Evolutionary conservation across 2,329 filamentous ascomycete genomes (phyloP), one percentile per base, ranked within the genome.

Genomic region (Fusarium sp.): DNA sequence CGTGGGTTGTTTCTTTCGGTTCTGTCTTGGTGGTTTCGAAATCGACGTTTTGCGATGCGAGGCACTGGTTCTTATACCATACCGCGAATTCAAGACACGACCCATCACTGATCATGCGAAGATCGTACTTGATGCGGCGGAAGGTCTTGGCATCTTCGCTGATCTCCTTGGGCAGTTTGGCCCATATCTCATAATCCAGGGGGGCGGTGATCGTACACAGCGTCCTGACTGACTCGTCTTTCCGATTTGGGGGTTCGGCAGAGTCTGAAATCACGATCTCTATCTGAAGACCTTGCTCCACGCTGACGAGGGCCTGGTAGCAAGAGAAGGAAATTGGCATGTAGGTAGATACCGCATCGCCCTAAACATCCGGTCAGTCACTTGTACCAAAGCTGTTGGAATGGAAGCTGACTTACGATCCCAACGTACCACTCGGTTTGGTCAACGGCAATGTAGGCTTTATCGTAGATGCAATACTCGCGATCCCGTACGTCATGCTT

Each of bases 391-490:
- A n/a, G 30, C 1, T 38, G 8, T 7, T 27, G 10, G 16, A 11
- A 14, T 3, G 6, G 5, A 38, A 4, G 12, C 6, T 25, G 20
- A 59, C 68, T 24, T 57, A 77, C 75, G 34, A 71, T 67, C 16
- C 63, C 25, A 3, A 79, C 34, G 44, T 79, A 81, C 79, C 79
- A 81, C 1, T 59, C 11, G 8, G 75, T 74, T 43, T 81, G 79
- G 8, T 76, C 63, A 0, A 25, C 18, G 0, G 75, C 79, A 18
- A 61, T 52, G 15, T 66, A 79, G 46, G 0, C 49, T 6, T 0
- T 58, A 10, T 51, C 54, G 16, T 57, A 57, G 12, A n/a, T 68
- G 63, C 66, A 69, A 79, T 1, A 30, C 38, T 12, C 49, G 4
- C 61, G 72, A 27, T 80, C 78, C 1, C 46, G 25, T 0, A 6